Base-by-base conservation (phyloP, 2,329 filamentous ascomycete genomes). In the Monosporascus ibericus region DNA sequence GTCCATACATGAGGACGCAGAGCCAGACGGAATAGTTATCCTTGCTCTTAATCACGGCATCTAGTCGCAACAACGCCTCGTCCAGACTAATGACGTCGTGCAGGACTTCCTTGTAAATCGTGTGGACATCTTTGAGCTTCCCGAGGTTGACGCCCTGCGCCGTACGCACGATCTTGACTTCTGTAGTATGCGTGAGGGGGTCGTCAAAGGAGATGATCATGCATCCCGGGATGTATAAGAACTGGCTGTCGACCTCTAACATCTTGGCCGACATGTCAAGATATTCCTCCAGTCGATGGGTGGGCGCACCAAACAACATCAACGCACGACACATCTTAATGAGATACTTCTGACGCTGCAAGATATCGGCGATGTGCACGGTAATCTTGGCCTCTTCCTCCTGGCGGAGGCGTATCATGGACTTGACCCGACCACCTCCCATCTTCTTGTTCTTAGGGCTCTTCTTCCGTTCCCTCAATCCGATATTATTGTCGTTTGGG, bases 121-220 rank as follows among this genome's bases (percentile, higher is more conserved):
- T 74, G 55, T 85, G 81, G 2, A 79, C 75, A 52, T 85, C 82
- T 55, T 81, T 75, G 18, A 86, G 72, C 63, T 81, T 84, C 25
- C 81, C 81, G 1, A 86, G 72, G 61, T 85, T 80, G 37, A 85
- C 74, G 4, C 79, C 80, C 58, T 84, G 81, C 1, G 66, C 66
- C 0, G 76, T 75, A 14, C 82, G 76, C 5, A 87, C 82, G 27
- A 87, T 80, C 57, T 84, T 81, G 54, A 87, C 82, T 60, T 86
- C 83, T 17, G 82, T 84, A 1, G 84, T 87, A 57, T 86, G 84
- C 0, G 82, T 84, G 0, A 77, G 72, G 48, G 66, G 70, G 60
- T 92, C 88, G 63, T 88, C 91, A 64, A 96, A 96, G 5, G 90
- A 92, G 65, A 96, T 87, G 52, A 96, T 88, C 92, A 96, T 96